Conservation (phyloP, 2,329 filamentous ascomycete species). For the Aspergillus novofumigatus region DNA sequence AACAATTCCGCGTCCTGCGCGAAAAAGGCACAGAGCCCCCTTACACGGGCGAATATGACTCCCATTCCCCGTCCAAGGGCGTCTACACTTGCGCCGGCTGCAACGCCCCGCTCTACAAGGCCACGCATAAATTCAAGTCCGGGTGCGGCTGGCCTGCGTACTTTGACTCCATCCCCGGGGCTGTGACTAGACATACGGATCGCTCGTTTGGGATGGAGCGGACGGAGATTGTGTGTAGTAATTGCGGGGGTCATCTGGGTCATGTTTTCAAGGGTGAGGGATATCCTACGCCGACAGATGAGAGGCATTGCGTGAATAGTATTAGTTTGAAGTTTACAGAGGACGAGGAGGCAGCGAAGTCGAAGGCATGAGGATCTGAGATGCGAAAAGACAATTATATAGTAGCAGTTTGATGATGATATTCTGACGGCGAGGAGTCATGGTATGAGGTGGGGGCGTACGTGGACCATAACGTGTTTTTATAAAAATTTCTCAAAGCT, state of each 20-base stretch:
- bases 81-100: conserved; percentile 87
- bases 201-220: conserved; percentile 72
- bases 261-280: conserved; percentile 92
- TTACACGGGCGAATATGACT: conserved; percentile 77
- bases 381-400: not conserved
- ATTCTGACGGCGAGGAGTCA: not conserved
- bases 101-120: conserved; percentile 83
- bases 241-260: conserved; percentile 87
- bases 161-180: conserved; percentile 89
- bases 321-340: conserved; percentile 79
- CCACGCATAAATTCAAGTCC: conserved; percentile 90
- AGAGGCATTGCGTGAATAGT: conserved; percentile 96
- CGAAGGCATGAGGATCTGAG: conserved; percentile 22
- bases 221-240: conserved; percentile 90
- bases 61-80: conserved; percentile 71
- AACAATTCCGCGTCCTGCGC: conserved; percentile 92
- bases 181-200: conserved; percentile 79
- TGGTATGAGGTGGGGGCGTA: not conserved
- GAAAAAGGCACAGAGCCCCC: conserved; percentile 87
- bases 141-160: conserved; percentile 98
- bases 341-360: conserved; percentile 48
- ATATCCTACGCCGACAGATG: conserved; percentile 79
- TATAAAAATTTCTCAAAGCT: not conserved
- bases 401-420: conserved; percentile 1
- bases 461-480: not conserved